phyloP scores from a whole-genome alignment of 306 rosid species.

The Gynostemma pentaphyllum region DNA sequence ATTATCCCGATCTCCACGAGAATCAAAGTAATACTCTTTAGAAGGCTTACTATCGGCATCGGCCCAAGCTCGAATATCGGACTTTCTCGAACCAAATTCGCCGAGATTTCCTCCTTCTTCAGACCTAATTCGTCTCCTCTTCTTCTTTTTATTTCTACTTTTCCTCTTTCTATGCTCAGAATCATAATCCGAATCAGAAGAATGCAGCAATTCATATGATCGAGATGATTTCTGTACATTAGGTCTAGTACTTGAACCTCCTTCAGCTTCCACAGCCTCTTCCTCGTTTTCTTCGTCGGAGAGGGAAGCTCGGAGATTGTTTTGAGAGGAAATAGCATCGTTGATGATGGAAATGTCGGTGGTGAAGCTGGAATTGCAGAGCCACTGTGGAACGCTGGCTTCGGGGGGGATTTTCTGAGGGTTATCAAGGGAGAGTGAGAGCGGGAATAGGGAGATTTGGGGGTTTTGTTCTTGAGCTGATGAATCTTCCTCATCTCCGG shows the following conservation, averaged over 20 bases:
- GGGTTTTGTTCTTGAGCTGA: conserved; percentile 5
- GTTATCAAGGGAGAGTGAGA: conserved; percentile 18
- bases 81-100: conserved; percentile 50
- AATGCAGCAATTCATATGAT: conserved; percentile 58
- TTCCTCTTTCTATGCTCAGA: conserved; percentile 15
- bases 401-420: conserved; percentile 10
- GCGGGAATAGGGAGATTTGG: conserved; percentile 47
- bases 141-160: conserved; percentile 23
- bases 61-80: conserved; percentile 69
- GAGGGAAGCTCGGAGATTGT: conserved; percentile 16
- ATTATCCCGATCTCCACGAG: conserved; percentile 71
- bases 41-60: conserved; percentile 37
- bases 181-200: conserved; percentile 44
- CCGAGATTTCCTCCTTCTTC: conserved; percentile 29
- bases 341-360: conserved; percentile 40
- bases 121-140: conserved; percentile 35
- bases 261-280: conserved; percentile 18
- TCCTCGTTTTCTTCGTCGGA: not conserved
- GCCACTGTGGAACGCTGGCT: conserved; percentile 44
- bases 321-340: conserved; percentile 24
- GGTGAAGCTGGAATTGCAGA: conserved; percentile 76
- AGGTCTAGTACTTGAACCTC: conserved; percentile 3
- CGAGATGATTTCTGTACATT: conserved; percentile 15
- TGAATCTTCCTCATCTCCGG: conserved; percentile 10
- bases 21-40: conserved; percentile 70